Percentiles rank a stretch among this genome's conserved stretches.
Conservation (phyloP, 176 grass and related monocot species). For the Oryza meridionalis region DNA sequence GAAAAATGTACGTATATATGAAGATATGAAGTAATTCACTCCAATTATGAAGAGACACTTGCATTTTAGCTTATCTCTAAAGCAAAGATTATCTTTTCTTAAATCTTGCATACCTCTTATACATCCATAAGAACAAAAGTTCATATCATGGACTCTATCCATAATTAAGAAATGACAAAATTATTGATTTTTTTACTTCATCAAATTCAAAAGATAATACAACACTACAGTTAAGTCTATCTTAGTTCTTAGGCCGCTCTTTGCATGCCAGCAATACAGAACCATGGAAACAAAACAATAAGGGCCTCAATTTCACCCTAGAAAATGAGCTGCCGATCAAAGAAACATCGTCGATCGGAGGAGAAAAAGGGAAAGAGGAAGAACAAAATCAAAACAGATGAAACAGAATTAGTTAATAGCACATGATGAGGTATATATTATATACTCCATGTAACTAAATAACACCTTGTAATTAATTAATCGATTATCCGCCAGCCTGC, state of each 20-base stretch:
- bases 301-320: neutral
- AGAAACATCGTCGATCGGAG: neutral
- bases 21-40: neutral
- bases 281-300: neutral
- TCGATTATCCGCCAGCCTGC: neutral
- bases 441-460: neutral
- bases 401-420: no score
- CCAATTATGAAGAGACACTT: neutral
- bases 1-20: neutral
- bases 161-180: no score
- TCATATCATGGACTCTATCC: neutral
- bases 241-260: neutral
- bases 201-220: neutral
- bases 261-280: neutral
- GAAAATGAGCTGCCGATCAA: neutral
- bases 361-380: neutral
- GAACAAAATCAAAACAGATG: neutral
- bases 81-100: neutral
- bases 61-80: neutral
- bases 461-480: neutral
- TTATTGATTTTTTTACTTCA: no score
- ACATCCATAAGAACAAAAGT: neutral
- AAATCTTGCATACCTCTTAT: neutral
- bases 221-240: neutral
- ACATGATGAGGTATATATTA: neutral